Conservation (phyloP, 2,329 filamentous ascomycete genomes). For the Ampelomyces quisqualis region DNA sequence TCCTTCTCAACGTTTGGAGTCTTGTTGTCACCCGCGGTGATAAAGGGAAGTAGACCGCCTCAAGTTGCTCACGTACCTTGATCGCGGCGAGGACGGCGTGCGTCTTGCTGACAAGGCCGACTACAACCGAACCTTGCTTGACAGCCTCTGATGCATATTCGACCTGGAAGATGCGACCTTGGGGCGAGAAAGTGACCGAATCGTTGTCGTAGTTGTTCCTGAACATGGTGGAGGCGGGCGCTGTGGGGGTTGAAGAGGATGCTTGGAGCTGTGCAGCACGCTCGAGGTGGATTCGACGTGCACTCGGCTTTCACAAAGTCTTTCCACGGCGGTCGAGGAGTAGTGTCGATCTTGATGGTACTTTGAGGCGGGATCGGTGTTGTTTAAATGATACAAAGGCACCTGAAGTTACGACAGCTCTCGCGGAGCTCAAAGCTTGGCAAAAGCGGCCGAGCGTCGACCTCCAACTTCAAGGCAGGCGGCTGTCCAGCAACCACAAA, state of each 20-base stretch:
- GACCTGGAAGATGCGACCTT: conserved; percentile 99
- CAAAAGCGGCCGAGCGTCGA: conserved; percentile 15
- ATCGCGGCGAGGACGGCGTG: conserved; percentile 93
- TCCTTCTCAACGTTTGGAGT: too few species aligned
- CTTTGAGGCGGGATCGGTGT: conserved; percentile 10
- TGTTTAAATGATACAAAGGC: conserved; percentile 30
- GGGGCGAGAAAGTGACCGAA: conserved; percentile 98
- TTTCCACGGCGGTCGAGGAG: neutral
- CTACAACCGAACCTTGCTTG: conserved; percentile 97
- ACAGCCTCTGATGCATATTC: conserved; percentile 99
- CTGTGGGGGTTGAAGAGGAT: conserved; percentile 12
- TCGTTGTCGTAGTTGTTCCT: conserved; percentile 99
- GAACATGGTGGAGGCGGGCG: conserved; percentile 70
- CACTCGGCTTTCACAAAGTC: neutral
- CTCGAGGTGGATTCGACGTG: neutral
- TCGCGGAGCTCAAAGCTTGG: conserved; percentile 17
- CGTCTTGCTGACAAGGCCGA: conserved; percentile 96
- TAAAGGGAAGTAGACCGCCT: too few species aligned
- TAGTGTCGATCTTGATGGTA: neutral
- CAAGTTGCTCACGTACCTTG: conserved; percentile 81
- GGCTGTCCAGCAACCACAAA: conserved; percentile 8
- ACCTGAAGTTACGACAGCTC: conserved; percentile 31
- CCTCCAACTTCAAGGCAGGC: conserved; percentile 12
- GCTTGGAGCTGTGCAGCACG: conserved; percentile 1
- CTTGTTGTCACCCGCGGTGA: too few species aligned